These are phyloP conservation scores for Candida silvicultrix DNA, from an alignment of 805 yeast genomes.

Conservation along the genomic window DNA sequence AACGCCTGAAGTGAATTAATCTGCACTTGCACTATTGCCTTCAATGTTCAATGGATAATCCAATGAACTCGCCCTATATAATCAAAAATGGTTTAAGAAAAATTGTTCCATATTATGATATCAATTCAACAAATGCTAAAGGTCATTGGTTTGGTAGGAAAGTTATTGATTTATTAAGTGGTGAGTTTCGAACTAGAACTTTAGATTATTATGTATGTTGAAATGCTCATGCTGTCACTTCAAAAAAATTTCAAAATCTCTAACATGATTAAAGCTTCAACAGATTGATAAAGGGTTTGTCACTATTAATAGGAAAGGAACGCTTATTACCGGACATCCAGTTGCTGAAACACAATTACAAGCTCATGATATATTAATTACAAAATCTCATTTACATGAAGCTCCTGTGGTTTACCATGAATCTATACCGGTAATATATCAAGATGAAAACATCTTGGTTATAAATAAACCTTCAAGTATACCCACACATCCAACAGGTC, in stretches of 20 bases:
- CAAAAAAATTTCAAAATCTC: not conserved
- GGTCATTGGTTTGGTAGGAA: constrained; percentile 76
- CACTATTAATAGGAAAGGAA: not conserved
- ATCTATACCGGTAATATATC: constrained; percentile 59
- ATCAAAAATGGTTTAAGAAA: constrained; percentile 36
- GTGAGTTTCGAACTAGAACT: constrained; percentile 73
- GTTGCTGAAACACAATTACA: not conserved
- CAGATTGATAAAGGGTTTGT: not conserved
- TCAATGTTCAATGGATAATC: not conserved
- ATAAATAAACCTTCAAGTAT: constrained; percentile 93
- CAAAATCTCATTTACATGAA: constrained; percentile 66
- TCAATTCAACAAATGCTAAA: constrained; percentile 83
- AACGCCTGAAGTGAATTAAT: too few species aligned
- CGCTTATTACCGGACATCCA: not conserved
- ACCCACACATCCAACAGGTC: constrained; percentile 94
- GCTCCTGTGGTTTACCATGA: constrained; percentile 60
- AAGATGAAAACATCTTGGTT: constrained; percentile 70
- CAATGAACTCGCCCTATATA: not conserved
- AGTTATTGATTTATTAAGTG: constrained; percentile 64
- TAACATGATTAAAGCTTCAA: not conserved
- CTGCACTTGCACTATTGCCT: too few species aligned
- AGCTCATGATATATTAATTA: constrained; percentile 6
- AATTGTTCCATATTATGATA: constrained; percentile 76
- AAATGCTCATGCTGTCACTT: not conserved
- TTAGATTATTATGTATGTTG: constrained; percentile 45